Evolutionary conservation across 2,329 filamentous ascomycete genomes (phyloP).

Genomic region (Ilyonectria robusta): DNA sequence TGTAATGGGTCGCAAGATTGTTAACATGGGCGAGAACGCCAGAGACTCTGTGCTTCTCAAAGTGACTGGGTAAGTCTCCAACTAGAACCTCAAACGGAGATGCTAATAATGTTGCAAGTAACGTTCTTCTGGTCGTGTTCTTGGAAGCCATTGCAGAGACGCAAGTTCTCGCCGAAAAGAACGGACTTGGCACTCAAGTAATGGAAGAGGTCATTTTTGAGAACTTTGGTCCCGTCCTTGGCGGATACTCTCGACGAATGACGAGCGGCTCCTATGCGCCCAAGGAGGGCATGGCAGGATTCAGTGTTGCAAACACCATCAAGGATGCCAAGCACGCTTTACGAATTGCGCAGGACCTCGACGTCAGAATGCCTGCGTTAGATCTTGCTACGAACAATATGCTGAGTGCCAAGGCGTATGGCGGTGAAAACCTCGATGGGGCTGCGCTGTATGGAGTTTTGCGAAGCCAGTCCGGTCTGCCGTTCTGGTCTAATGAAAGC

Average conservation of each 20-base stretch:
- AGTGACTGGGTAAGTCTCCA: background rate
- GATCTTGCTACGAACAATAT: conserved; percentile 23
- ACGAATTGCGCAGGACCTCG: background rate
- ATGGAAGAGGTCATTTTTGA: conserved; percentile 11
- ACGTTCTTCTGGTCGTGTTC: background rate
- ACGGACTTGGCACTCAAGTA: background rate
- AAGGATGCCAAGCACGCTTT: conserved; percentile 7
- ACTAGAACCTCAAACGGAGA: background rate
- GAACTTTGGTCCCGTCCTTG: conserved; percentile 5
- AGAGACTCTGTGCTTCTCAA: background rate
- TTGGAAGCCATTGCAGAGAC: conserved; percentile 7
- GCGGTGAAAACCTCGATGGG: conserved; percentile 12
- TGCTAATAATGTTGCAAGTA: background rate
- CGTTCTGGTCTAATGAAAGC: conserved; percentile 4
- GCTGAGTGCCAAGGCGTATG: conserved; percentile 17
- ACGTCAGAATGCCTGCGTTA: conserved; percentile 20
- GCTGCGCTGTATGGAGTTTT: conserved; percentile 3
- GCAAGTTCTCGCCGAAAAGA: conserved; percentile 5
- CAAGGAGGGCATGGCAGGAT: conserved; percentile 5
- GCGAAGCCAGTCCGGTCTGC: conserved; percentile 1
- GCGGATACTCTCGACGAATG: conserved; percentile 7
- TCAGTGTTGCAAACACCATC: conserved; percentile 2
- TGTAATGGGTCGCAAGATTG: conserved; percentile 1
- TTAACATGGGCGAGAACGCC: conserved; percentile 9
- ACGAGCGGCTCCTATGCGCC: conserved; percentile 1